Evolutionary conservation across 129 eudicot species (phyloP).

Genomic region (Tanacetum coccineum): DNA sequence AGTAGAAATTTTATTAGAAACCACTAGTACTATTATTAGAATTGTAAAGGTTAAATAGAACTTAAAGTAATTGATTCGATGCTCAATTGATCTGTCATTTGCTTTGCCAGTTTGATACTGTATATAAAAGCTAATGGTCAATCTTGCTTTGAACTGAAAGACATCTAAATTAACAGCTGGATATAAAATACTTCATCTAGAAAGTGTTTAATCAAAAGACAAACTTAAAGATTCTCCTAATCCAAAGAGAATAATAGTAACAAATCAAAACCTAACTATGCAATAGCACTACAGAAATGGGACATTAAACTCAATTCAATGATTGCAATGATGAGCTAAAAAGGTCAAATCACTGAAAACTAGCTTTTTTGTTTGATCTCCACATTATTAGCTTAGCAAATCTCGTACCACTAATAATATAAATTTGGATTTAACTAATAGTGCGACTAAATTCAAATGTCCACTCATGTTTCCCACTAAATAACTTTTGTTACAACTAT

Average conservation of each 20-base stretch:
- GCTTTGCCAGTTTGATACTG: background rate
- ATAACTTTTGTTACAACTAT: conserved; percentile 16
- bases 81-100: background rate
- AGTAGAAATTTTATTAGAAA: too few relatives aligned
- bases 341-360: conserved; percentile 22
- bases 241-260: conserved; percentile 19
- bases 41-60: background rate
- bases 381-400: conserved; percentile 25
- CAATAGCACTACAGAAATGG: conserved; percentile 18
- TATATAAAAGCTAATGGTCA: too few relatives aligned
- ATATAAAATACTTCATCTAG: too few relatives aligned
- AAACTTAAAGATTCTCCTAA: conserved; percentile 14
- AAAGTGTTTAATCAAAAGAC: conserved; percentile 8
- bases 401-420: conserved; percentile 25
- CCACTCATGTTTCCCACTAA: conserved; percentile 39
- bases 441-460: conserved; percentile 20
- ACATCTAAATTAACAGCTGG: background rate
- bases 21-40: conserved; percentile 1
- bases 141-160: background rate
- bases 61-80: background rate
- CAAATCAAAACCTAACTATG: conserved; percentile 8
- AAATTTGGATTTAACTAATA: conserved; percentile 19
- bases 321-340: conserved; percentile 26
- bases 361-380: conserved; percentile 22
- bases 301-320: conserved; percentile 27